phyloP scores from a whole-genome alignment of 768 basidiomycete genomes.

The Leccinum rimulosum region DNA sequence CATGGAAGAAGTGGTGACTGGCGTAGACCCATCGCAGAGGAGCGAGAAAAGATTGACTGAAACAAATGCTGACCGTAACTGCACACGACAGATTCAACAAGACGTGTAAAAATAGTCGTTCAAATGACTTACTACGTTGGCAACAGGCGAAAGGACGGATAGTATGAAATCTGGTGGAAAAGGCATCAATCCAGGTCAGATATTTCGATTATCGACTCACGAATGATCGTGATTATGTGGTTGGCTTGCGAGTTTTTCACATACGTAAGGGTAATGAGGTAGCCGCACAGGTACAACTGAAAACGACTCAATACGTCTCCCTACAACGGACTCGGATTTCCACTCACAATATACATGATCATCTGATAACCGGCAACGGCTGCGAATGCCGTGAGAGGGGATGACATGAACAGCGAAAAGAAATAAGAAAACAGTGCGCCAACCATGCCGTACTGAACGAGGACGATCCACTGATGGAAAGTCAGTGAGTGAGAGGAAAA shows the following conservation, averaged over 20 bases:
- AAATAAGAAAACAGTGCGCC: slow-evolving; percentile 70
- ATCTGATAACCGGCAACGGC: slow-evolving; percentile 70
- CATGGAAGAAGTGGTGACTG: slow-evolving; percentile 45
- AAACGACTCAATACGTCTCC: neutral
- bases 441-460: slow-evolving; percentile 68
- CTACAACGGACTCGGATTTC: neutral
- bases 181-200: neutral
- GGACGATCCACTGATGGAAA: slow-evolving; percentile 57
- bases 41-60: slow-evolving; percentile 76
- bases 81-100: neutral
- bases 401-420: slow-evolving; percentile 55
- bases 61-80: slow-evolving; percentile 70
- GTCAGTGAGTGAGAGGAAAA: slow-evolving; percentile 1
- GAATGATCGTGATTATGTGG: slow-evolving; percentile 57
- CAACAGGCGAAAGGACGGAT: slow-evolving; percentile 68
- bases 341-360: slow-evolving; percentile 65
- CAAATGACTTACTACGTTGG: slow-evolving; percentile 53
- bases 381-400: slow-evolving; percentile 73
- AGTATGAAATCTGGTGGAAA: slow-evolving; percentile 53
- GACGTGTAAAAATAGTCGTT: neutral
- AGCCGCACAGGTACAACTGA: slow-evolving; percentile 63
- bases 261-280: slow-evolving; percentile 72
- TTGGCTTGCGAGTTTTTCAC: slow-evolving; percentile 56
- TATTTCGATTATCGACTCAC: slow-evolving; percentile 27
- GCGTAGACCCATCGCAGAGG: slow-evolving; percentile 56